phyloP scores from a whole-genome alignment of 208 protist genomes.

The Leishmania major region DNA sequence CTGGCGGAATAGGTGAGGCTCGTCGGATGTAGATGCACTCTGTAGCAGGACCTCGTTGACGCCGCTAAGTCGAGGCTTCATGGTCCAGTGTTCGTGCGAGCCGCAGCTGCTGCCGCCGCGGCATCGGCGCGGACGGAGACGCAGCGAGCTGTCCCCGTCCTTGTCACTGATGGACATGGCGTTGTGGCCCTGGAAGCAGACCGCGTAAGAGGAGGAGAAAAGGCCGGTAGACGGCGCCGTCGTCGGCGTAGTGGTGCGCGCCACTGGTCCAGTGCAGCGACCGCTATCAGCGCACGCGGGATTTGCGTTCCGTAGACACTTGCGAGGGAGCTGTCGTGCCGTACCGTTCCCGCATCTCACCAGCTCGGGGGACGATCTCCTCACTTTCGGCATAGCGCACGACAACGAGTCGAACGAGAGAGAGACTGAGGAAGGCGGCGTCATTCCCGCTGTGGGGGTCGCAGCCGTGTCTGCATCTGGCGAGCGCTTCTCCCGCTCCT shows the following conservation, averaged over 20 bases:
- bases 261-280: background rate
- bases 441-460: background rate
- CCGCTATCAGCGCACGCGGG: background rate
- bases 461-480: background rate
- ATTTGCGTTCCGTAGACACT: background rate
- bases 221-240: background rate
- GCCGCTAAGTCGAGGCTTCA: slow-evolving; percentile 35
- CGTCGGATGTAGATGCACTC: background rate
- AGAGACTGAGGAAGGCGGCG: background rate
- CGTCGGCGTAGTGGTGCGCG: background rate
- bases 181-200: background rate
- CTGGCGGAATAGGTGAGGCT: background rate
- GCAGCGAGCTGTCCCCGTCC: background rate
- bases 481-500: background rate
- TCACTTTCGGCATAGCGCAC: background rate
- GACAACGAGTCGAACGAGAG: background rate
- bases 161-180: background rate
- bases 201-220: background rate
- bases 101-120: background rate
- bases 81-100: slow-evolving; percentile 8
- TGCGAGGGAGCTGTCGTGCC: background rate
- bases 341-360: background rate
- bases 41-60: slow-evolving; percentile 38
- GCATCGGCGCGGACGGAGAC: background rate
- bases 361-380: background rate